These are phyloP conservation scores for Ophiostoma triangulosporum DNA, from an alignment of 2,329 filamentous ascomycete genomes.

Conservation along the genomic window DNA sequence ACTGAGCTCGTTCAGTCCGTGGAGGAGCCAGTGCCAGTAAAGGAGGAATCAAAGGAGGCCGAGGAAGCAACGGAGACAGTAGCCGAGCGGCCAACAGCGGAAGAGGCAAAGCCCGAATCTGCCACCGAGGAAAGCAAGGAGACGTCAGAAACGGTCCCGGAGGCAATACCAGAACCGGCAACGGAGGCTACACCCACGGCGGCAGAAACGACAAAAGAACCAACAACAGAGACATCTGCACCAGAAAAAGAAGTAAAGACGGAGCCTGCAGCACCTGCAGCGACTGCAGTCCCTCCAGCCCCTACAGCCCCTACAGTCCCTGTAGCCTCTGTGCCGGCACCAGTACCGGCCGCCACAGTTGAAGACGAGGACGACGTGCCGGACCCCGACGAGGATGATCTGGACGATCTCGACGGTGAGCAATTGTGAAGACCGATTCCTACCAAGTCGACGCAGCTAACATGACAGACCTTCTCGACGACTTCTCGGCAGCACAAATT, in stretches of 20 bases:
- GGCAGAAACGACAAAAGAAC: not conserved
- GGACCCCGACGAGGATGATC: conserved; percentile 84
- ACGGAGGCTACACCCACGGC: not conserved
- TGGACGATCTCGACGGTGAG: conserved; percentile 81
- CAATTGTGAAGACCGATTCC: not conserved
- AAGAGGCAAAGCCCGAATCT: not conserved
- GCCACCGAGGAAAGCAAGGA: not conserved
- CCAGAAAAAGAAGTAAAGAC: not conserved
- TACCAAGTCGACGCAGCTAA: not conserved
- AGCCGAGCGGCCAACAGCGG: not conserved
- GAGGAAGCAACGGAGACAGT: not conserved
- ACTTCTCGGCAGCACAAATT: conserved; percentile 60
- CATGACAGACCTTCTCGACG: conserved; percentile 68
- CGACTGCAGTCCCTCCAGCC: not conserved
- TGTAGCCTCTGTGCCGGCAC: not conserved
- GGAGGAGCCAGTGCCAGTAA: not conserved
- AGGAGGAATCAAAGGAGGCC: not conserved
- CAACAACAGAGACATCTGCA: not conserved
- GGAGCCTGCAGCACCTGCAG: not conserved
- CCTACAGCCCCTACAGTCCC: not conserved
- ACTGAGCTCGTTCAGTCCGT: too few relatives aligned
- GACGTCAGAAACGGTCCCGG: not conserved
- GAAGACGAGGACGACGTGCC: conserved; percentile 45
- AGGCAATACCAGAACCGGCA: too few relatives aligned
- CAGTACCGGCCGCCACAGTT: conserved; percentile 11